Evolutionary conservation across 768 basidiomycete genomes (phyloP).

Genomic region (Lanmaoa pseudosensibilis): DNA sequence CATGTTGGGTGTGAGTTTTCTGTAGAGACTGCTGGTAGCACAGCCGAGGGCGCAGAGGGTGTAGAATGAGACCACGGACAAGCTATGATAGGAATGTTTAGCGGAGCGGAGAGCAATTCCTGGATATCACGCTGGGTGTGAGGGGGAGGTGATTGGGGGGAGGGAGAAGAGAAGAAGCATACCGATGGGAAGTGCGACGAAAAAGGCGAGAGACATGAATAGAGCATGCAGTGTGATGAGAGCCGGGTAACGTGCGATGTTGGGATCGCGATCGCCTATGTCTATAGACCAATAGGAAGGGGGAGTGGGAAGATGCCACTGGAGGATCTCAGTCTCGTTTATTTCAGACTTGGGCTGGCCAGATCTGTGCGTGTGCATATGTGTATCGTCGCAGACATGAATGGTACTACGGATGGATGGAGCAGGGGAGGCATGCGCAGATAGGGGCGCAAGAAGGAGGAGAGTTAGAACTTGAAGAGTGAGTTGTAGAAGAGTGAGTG

Average conservation of each 20-base stretch:
- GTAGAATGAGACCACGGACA: conserved; percentile 66
- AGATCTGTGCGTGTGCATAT: conserved; percentile 48
- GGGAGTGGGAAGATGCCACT: conserved; percentile 66
- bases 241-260: conserved; percentile 53
- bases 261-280: conserved; percentile 51
- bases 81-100: conserved; percentile 61
- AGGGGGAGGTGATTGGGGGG: neutral
- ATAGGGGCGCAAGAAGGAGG: conserved; percentile 20
- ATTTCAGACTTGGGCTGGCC: conserved; percentile 56
- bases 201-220: conserved; percentile 78
- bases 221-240: conserved; percentile 74
- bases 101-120: conserved; percentile 81
- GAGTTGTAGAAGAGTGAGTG: neutral
- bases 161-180: conserved; percentile 25
- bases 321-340: conserved; percentile 74
- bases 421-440: conserved; percentile 12
- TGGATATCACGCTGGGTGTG: conserved; percentile 29
- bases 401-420: neutral
- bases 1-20: conserved; percentile 81
- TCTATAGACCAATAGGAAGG: conserved; percentile 85
- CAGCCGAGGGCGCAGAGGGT: conserved; percentile 60
- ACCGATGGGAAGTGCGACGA: conserved; percentile 81
- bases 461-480: neutral
- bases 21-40: conserved; percentile 67
- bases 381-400: conserved; percentile 33